phyloP scores from a whole-genome alignment of 2,329 filamentous ascomycete species.

The Aspergillus hiratsukae region DNA sequence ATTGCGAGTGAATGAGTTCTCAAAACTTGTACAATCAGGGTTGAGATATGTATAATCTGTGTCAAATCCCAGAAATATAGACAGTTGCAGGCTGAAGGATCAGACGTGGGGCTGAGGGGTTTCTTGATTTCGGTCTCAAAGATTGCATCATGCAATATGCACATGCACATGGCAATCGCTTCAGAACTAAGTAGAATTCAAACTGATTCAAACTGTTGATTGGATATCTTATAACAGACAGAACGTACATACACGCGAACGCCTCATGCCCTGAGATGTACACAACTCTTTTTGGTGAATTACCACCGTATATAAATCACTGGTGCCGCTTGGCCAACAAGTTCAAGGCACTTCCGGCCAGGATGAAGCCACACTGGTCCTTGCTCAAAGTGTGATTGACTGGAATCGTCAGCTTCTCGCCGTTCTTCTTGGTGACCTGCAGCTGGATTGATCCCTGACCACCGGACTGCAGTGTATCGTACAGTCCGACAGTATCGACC shows the following conservation, averaged over 20 bases:
- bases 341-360: slow-evolving; percentile 92
- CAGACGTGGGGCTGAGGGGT: neutral
- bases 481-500: slow-evolving; percentile 75
- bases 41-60: neutral
- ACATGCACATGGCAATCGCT: no score
- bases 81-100: neutral
- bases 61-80: neutral
- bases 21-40: neutral
- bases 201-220: neutral
- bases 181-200: neutral
- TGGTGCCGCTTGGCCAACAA: slow-evolving; percentile 63
- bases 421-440: slow-evolving; percentile 33
- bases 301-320: neutral
- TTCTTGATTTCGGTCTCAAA: neutral
- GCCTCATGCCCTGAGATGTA: neutral
- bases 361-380: slow-evolving; percentile 87
- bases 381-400: slow-evolving; percentile 84
- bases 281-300: neutral
- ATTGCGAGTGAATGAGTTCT: slow-evolving; percentile 6
- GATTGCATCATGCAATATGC: neutral
- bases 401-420: slow-evolving; percentile 63
- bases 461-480: slow-evolving; percentile 63
- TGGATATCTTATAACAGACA: neutral
- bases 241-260: neutral
- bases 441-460: slow-evolving; percentile 20